These are phyloP conservation scores for Ensete ventricosum DNA, from an alignment of 176 grass and related monocot species.

Conservation along the genomic window DNA sequence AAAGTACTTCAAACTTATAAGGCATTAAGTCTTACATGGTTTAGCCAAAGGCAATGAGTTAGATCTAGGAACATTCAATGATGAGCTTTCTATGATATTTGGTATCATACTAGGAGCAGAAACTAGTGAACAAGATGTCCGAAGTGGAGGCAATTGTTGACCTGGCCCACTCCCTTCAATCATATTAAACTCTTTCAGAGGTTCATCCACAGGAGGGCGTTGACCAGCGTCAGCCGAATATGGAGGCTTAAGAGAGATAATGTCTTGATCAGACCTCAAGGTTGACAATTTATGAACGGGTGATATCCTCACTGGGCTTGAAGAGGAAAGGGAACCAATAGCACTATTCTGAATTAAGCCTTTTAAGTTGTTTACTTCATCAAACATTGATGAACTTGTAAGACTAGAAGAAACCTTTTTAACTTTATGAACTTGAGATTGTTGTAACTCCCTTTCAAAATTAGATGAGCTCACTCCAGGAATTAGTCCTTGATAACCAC, in stretches of 20 bases:
- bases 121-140: too few species aligned
- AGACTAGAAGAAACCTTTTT: conserved; percentile 29
- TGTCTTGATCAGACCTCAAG: conserved; percentile 53
- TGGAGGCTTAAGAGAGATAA: conserved; percentile 22
- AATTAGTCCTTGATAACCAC: conserved; percentile 43
- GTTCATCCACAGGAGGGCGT: conserved; percentile 5
- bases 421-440: conserved; percentile 32
- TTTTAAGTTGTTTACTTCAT: conserved; percentile 34
- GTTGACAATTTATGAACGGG: conserved; percentile 35
- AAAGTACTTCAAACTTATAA: conserved; percentile 14
- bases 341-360: conserved; percentile 29
- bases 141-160: too few species aligned
- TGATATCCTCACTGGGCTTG: conserved; percentile 32
- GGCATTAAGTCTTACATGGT: conserved; percentile 18
- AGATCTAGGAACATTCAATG: conserved; percentile 22
- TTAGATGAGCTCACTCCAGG: conserved; percentile 29
- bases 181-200: conserved; percentile 32
- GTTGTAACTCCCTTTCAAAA: conserved; percentile 32
- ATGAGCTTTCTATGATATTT: conserved; percentile 10
- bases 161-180: neutral
- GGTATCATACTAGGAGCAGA: too few species aligned
- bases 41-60: conserved; percentile 13
- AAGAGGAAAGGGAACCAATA: conserved; percentile 29
- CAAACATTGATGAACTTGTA: conserved; percentile 16
- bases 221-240: conserved; percentile 7